Percentiles rank a stretch among this genome's conserved stretches.
These are phyloP conservation scores for Botrytis paeoniae DNA, from an alignment of 2,329 filamentous ascomycete species.

Conservation along the genomic window DNA sequence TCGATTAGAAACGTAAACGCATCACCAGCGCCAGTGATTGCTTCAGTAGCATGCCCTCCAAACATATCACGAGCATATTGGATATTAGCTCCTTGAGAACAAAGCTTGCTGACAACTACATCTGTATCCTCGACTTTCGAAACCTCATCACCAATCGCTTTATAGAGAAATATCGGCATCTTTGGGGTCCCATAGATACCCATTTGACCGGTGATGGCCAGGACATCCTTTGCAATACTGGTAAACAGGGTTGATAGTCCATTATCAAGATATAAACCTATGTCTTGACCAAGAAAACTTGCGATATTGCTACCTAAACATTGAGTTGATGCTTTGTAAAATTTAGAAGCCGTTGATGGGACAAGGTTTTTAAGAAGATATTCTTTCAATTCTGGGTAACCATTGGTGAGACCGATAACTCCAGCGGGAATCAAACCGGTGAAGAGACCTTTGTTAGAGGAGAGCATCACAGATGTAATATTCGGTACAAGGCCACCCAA, in stretches of 20 bases:
- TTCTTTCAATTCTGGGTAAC: constrained; percentile 11
- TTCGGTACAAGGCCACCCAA: constrained; percentile 49
- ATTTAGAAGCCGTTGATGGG: constrained; percentile 35
- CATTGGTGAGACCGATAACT: constrained; percentile 21
- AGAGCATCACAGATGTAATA: constrained; percentile 39
- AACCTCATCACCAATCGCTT: constrained; percentile 47
- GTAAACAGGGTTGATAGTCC: constrained; percentile 32
- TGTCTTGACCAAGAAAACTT: constrained; percentile 39
- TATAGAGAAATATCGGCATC: constrained; percentile 50
- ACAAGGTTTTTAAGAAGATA: constrained; percentile 24
- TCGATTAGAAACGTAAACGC: constrained; percentile 37
- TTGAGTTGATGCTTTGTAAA: constrained; percentile 34
- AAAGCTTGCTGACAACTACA: constrained; percentile 43
- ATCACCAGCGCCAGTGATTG: constrained; percentile 38
- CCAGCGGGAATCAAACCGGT: constrained; percentile 33
- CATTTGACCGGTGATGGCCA: constrained; percentile 10
- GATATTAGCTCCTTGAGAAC: constrained; percentile 42
- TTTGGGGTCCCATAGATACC: constrained; percentile 42
- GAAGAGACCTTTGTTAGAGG: constrained; percentile 37
- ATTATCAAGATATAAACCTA: constrained; percentile 43
- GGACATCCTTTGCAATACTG: not conserved
- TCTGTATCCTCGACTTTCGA: constrained; percentile 46
- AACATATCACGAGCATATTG: constrained; percentile 45
- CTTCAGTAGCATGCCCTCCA: constrained; percentile 42
- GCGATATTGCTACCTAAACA: constrained; percentile 32